Evolutionary conservation across 495 filamentous ascomycete species (phyloP), one percentile per base, ranked within the genome.

Genomic region (Mytilinidion resinicola): DNA sequence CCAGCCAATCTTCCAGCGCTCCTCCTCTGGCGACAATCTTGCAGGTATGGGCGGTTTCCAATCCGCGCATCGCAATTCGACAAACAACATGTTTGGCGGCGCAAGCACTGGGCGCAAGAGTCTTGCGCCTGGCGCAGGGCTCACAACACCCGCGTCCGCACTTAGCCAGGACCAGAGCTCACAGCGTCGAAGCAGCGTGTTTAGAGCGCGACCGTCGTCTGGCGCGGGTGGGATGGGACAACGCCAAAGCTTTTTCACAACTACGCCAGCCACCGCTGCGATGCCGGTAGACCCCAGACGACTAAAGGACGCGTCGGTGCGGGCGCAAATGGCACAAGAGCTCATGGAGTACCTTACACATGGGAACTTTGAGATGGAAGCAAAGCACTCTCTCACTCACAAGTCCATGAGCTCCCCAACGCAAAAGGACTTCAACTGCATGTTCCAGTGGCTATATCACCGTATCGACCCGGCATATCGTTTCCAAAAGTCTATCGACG

Each of bases 381-480:
- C 93, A 87, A 95, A 95, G 67, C 85, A 96, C 70, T 85, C 85
- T 33, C 77, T 99, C 33, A 85, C 87, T 3, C 85, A 89, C 50
- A 96, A 96, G 60, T 87, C 88, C 15, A 82, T 93, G 66, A 89
- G 86, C 50, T 91, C 86, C 38, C 95, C 93, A n/a, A 97, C 91
- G 4, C 90, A 96, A 65, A 99, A 97, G 68, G 93, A 99, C 70
- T 99, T 97, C 73, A 89, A 91, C 67, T 85, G 79, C 63, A 91
- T 97, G 73, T 99, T 99, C 71, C 90, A 96, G 72, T 99, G 90
- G 87, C 80, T 99, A 1, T 99, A 99, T 69, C 87, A 88, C 63
- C 86, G 89, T 42, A 90, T 99, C 57, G 93, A 99, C 68, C 91
- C 93, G 0, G 85, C 85, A 55, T 95, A 97, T 68, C 82, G 85